Conservation (phyloP, 306 rosid species). For the Prunus dulcis region DNA sequence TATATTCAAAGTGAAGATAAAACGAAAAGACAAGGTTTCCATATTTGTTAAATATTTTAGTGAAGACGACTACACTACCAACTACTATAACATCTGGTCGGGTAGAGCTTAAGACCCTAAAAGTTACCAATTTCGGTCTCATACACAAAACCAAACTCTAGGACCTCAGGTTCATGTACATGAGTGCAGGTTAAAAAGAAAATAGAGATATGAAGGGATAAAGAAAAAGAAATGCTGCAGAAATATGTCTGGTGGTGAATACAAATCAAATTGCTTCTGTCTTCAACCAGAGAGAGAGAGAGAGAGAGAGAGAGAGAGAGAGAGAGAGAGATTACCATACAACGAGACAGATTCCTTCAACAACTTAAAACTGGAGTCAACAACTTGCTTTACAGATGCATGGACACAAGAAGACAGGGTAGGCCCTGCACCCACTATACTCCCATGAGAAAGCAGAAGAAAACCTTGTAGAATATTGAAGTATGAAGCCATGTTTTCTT, state of each 20-base stretch:
- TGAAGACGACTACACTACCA: neutral
- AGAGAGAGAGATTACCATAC: conserved; percentile 47
- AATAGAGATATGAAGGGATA: neutral
- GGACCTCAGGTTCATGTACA: neutral
- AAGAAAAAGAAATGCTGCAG: neutral
- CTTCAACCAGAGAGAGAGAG: neutral
- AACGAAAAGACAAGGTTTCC: conserved; percentile 21
- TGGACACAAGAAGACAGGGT: conserved; percentile 62
- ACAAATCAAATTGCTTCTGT: neutral
- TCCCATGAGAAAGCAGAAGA: conserved; percentile 78
- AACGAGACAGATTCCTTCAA: conserved; percentile 61
- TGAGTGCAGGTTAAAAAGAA: neutral
- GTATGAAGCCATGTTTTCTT: conserved; percentile 70
- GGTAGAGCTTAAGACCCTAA: too few relatives aligned
- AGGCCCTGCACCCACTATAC: conserved; percentile 69
- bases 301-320: conserved; percentile 6
- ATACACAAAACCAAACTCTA: neutral
- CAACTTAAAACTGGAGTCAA: conserved; percentile 73
- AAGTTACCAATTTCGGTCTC: neutral
- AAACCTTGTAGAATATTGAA: conserved; percentile 78
- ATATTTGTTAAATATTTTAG: neutral
- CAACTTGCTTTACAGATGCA: conserved; percentile 64
- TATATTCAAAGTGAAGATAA: conserved; percentile 26
- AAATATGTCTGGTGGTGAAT: neutral
- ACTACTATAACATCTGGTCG: neutral